Percentiles rank a stretch among this genome's conserved stretches.
These are phyloP conservation scores for Paraurostyla sp. DNA, from an alignment of 73 alveolate genomes.

Conservation along the genomic window DNA sequence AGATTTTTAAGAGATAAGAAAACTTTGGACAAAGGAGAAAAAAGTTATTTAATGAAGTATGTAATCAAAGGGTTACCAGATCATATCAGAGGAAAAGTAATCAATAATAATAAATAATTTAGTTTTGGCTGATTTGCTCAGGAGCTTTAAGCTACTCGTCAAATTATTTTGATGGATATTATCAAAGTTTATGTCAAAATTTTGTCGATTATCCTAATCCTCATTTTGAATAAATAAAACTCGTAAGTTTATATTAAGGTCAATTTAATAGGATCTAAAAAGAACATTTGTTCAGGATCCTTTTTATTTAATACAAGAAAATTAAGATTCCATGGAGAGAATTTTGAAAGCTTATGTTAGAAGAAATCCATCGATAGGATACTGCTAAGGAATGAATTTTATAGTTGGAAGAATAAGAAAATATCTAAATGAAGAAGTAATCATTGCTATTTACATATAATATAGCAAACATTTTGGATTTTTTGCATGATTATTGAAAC, in stretches of 20 bases:
- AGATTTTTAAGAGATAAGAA: not conserved
- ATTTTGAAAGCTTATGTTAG: constrained; percentile 54
- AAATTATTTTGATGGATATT: constrained; percentile 24
- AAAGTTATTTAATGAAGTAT: constrained; percentile 18
- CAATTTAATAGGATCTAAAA: constrained; percentile 10
- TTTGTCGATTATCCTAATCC: constrained; percentile 37
- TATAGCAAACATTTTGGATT: constrained; percentile 66
- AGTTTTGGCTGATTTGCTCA: constrained; percentile 51
- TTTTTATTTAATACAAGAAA: not conserved
- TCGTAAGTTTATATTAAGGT: not conserved
- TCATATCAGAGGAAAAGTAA: constrained; percentile 9
- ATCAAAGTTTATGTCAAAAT: constrained; percentile 11
- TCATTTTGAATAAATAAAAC: constrained; percentile 23
- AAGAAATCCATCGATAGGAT: constrained; percentile 69
- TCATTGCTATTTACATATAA: not conserved
- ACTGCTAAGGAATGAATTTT: constrained; percentile 73
- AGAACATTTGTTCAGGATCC: constrained; percentile 37
- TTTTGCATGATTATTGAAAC: constrained; percentile 59
- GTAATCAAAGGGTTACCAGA: constrained; percentile 36
- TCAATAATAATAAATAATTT: not conserved
- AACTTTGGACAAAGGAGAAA: constrained; percentile 6
- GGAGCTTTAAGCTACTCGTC: constrained; percentile 24
- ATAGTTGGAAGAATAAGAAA: constrained; percentile 63
- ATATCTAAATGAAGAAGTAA: constrained; percentile 53
- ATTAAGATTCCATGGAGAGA: constrained; percentile 44